These are phyloP conservation scores for Coniferiporia weirii DNA, from an alignment of 1,284 basidiomycete species.

Conservation along the genomic window DNA sequence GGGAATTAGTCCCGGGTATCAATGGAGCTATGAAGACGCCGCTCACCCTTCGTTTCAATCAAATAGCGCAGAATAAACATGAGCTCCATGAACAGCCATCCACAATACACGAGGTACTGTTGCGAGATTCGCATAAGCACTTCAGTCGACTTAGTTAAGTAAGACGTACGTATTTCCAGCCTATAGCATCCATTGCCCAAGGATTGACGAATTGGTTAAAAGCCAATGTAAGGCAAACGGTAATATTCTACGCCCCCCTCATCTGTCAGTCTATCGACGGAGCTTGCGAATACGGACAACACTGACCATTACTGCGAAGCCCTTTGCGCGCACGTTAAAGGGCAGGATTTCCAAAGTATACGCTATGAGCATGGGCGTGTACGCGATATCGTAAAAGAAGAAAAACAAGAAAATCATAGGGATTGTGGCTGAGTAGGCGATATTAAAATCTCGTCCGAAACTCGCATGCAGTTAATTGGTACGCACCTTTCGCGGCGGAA, in stretches of 20 bases:
- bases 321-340: constrained; percentile 61
- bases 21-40: neutral
- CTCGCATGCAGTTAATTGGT: neutral
- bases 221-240: constrained; percentile 49
- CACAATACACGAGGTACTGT: constrained; percentile 54
- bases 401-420: constrained; percentile 69
- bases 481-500: constrained; percentile 48
- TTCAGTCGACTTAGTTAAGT: neutral
- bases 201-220: constrained; percentile 77
- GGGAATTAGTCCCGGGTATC: neutral
- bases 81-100: constrained; percentile 55
- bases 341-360: constrained; percentile 69
- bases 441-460: neutral
- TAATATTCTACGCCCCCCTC: constrained; percentile 42
- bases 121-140: neutral
- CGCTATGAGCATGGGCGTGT: constrained; percentile 57
- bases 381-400: constrained; percentile 63
- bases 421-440: constrained; percentile 45
- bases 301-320: constrained; percentile 59
- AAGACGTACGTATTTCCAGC: constrained; percentile 55
- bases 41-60: constrained; percentile 55
- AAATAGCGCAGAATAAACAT: constrained; percentile 51
- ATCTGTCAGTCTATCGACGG: too few species aligned
- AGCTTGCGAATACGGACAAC: neutral
- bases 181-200: constrained; percentile 57